A percentile compares a stretch with the other conserved stretches of the same genome.
Conservation (phyloP, 192 early-diverging fungal species). For the Pilaira anomala region DNA sequence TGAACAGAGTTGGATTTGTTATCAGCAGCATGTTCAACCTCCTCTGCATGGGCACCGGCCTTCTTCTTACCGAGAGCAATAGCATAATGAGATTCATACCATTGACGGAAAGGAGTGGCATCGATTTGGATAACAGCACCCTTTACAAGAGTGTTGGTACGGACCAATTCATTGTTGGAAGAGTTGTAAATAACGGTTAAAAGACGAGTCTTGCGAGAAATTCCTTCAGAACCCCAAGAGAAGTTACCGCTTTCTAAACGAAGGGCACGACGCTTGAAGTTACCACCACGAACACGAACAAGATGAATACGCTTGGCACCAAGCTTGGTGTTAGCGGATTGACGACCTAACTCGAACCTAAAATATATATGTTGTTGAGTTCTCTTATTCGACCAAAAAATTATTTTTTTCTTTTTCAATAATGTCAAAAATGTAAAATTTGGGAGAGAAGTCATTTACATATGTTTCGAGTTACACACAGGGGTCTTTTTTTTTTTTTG, state of each 20-base stretch:
- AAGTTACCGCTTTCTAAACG: constrained; percentile 96
- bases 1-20: constrained; percentile 87
- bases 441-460: too few relatives aligned
- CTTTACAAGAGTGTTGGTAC: constrained; percentile 99
- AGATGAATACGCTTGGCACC: constrained; percentile 95
- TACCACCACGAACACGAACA: constrained; percentile 97
- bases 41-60: too few relatives aligned
- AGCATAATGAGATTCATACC: constrained; percentile 98
- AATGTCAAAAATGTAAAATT: too few relatives aligned
- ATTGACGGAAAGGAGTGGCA: constrained; percentile 99
- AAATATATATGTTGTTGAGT: not conserved
- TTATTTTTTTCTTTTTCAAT: too few relatives aligned
- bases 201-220: constrained; percentile 96
- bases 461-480: too few relatives aligned
- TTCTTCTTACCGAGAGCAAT: constrained; percentile 81
- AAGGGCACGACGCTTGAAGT: constrained; percentile 97
- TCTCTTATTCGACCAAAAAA: not conserved
- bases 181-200: constrained; percentile 96
- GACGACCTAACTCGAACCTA: constrained; percentile 96
- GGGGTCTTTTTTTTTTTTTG: not conserved
- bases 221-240: constrained; percentile 94
- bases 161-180: constrained; percentile 99
- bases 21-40: too few relatives aligned
- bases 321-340: constrained; percentile 96
- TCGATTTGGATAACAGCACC: constrained; percentile 96